Conservation (phyloP, 176 grass and related monocot genomes). For the Eleusine coracana region DNA sequence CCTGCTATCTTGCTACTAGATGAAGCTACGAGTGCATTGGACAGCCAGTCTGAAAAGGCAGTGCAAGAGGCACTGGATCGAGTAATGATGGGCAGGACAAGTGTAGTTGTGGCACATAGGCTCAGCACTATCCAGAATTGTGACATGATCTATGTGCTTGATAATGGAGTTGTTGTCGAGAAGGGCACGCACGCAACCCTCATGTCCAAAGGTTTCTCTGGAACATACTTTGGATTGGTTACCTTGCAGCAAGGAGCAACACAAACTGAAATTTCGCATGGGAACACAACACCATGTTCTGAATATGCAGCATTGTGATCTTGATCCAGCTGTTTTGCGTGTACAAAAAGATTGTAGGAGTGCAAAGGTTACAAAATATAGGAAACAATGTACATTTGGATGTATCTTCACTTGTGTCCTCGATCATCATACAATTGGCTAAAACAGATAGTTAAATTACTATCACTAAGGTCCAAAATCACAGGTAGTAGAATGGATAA, state of each 20-base stretch:
- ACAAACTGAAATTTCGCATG: no score
- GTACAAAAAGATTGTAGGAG: no score
- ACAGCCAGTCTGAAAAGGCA: slow-evolving; percentile 89
- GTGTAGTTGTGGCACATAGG: slow-evolving; percentile 83
- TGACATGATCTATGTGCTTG: slow-evolving; percentile 74
- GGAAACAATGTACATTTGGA: no score
- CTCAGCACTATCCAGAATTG: slow-evolving; percentile 87
- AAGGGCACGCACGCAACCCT: slow-evolving; percentile 86
- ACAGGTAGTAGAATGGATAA: no score
- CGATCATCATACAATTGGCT: no score
- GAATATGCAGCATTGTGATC: no score
- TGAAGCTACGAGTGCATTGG: slow-evolving; percentile 92
- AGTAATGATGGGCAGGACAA: slow-evolving; percentile 87
- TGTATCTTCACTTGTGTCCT: no score
- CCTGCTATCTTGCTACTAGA: slow-evolving; percentile 79
- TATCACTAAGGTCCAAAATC: no score
- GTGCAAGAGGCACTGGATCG: slow-evolving; percentile 87
- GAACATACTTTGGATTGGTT: slow-evolving; percentile 78
- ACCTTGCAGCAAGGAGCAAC: slow-evolving; percentile 66
- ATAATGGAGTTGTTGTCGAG: slow-evolving; percentile 81
- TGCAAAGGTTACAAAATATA: no score
- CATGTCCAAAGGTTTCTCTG: slow-evolving; percentile 70
- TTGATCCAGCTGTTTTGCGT: no score
- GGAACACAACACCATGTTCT: no score
- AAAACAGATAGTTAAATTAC: no score